Evolutionary conservation across 2,329 filamentous ascomycete genomes (phyloP), one percentile per base, ranked within the genome.

Genomic region (Domatiomyces globalis): DNA sequence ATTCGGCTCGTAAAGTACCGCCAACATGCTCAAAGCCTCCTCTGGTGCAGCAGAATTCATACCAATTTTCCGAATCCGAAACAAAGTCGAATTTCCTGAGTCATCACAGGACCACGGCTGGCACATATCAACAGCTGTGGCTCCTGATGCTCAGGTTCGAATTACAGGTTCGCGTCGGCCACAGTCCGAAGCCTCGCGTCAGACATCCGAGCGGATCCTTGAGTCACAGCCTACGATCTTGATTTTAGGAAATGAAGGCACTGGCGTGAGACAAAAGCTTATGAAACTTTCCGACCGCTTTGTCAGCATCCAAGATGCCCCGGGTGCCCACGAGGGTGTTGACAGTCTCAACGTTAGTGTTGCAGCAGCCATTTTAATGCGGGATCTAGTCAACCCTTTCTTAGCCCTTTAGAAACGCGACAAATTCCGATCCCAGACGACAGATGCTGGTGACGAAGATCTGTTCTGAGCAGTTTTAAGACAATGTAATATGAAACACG

Each of bases 291-390:
- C 85, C 0, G 80, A 94, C 62, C 70, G 69, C 18, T 71, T 73
- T 22, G 71, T 83, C n/a, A 75, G 81, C 5, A 86, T 98, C 50
- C 58, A 77, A 65, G 65, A 76, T 66, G 66, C 69, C 58, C 43
- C 69, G 63, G 56, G 72, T 61, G 64, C 76, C 62, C 56, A 61
- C 4, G 46, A 63, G 8, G 64, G 75, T 1, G 80, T 98, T 2
- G 90, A 96, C 67, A 95, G 88, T 66, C 69, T 98, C 65, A 96
- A 98, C 64, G 92, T 96, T 39, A 87, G 86, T 63, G 89, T 95
- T 17, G 90, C 92, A 1, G 80, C 86, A 5, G 87, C 80, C 1
- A 70, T 96, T 47, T 69, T 96, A 48, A 48, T 48, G 47, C 47
- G 42, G 9, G 47, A 42, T 44, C 18, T 49, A n/a, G 17, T 49